Percentiles rank a stretch among this genome's conserved stretches.
Conservation (phyloP, 495 filamentous ascomycete genomes). For the Xylaria castorea region DNA sequence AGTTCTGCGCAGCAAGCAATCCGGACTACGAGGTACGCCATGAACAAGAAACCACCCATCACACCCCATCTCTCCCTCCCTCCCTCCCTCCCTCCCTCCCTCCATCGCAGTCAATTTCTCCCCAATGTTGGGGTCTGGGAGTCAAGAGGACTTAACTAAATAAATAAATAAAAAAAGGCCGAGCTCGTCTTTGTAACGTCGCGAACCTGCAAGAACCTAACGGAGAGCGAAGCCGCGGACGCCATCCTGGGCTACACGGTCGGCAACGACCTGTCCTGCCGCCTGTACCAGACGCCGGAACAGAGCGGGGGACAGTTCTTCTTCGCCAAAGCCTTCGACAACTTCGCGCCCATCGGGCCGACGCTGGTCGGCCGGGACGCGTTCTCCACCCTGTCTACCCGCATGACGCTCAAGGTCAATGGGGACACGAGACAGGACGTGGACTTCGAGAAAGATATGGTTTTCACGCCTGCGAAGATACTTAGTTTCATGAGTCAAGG, state of each 20-base stretch:
- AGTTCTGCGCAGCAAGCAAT: conserved; percentile 47
- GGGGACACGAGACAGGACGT: conserved; percentile 47
- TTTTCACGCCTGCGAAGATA: conserved; percentile 39
- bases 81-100: not conserved
- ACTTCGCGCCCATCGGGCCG: conserved; percentile 55
- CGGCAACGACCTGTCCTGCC: conserved; percentile 56
- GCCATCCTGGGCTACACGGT: conserved; percentile 56
- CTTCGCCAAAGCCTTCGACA: conserved; percentile 57
- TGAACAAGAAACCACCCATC: not conserved
- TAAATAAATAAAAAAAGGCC: conserved; percentile 29
- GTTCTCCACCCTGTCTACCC: not conserved
- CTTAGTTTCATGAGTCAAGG: conserved; percentile 44
- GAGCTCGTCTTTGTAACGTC: conserved; percentile 49
- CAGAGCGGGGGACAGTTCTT: conserved; percentile 50
- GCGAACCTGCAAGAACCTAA: conserved; percentile 45
- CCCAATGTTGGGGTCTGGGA: not conserved
- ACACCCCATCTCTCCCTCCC: not conserved
- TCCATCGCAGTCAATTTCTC: too few species aligned
- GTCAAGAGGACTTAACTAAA: not conserved
- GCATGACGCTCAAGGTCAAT: conserved; percentile 47
- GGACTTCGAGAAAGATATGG: conserved; percentile 43
- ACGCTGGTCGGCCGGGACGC: conserved; percentile 39
- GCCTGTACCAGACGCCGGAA: conserved; percentile 48
- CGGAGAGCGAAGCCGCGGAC: conserved; percentile 36
- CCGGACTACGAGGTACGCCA: conserved; percentile 42